phyloP scores from a whole-genome alignment of 2,329 filamentous ascomycete species.

The Immersiporthe knoxdaviesiana region DNA sequence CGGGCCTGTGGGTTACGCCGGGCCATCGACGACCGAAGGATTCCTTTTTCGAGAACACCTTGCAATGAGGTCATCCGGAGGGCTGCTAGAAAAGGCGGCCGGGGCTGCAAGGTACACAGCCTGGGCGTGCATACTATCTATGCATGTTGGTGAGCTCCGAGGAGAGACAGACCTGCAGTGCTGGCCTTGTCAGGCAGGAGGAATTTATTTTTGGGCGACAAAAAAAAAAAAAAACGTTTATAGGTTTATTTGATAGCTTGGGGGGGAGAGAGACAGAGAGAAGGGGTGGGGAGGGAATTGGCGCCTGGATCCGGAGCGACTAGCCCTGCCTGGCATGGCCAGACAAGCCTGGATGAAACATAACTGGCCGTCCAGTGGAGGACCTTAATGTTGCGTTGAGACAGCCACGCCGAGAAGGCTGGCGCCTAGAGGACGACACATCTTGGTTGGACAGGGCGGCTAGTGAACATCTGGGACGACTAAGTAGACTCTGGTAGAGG shows the following conservation, averaged over 20 bases:
- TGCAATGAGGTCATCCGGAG: neutral
- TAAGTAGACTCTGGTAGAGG: neutral
- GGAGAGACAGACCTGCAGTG: too few relatives aligned
- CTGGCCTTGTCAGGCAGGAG: neutral
- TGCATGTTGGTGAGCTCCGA: neutral
- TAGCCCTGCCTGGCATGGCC: neutral
- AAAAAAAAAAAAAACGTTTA: too few relatives aligned
- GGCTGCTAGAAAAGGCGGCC: neutral
- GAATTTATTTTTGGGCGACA: conserved; percentile 4
- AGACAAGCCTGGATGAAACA: conserved; percentile 13
- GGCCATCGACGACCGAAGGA: neutral
- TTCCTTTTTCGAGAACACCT: neutral
- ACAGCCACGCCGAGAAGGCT: neutral
- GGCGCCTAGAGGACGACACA: conserved; percentile 15
- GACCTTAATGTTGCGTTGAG: neutral
- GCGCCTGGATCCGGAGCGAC: neutral
- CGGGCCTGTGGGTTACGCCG: neutral
- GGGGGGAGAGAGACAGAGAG: too few relatives aligned
- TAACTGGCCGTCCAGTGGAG: neutral
- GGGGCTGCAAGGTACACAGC: neutral
- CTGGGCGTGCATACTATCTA: neutral
- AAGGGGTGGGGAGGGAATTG: neutral
- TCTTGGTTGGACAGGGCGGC: conserved; percentile 11
- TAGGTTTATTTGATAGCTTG: neutral
- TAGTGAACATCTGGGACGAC: neutral